Percentiles rank a stretch among this genome's conserved stretches.
Conservation (phyloP, 306 rosid genomes). For the Mimosa bimucronata region DNA sequence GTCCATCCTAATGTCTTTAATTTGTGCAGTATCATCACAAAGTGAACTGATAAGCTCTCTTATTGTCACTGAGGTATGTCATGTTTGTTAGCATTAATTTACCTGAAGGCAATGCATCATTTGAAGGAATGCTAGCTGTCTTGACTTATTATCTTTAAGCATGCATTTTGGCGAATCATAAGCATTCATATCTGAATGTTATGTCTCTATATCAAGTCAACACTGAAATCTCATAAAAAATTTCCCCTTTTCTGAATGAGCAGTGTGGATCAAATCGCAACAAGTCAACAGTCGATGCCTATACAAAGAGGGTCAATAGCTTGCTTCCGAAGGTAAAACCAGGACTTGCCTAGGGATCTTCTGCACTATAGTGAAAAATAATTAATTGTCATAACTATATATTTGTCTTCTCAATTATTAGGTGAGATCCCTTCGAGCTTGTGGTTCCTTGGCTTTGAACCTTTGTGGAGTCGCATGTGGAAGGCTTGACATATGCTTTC, state of each 20-base stretch:
- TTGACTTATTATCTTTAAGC: neutral
- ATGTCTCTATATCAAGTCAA: constrained; percentile 28
- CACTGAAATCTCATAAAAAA: constrained; percentile 32
- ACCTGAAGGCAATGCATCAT: constrained; percentile 8
- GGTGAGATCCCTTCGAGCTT: constrained; percentile 94
- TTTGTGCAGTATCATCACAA: constrained; percentile 79
- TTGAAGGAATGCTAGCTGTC: constrained; percentile 24
- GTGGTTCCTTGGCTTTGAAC: constrained; percentile 94
- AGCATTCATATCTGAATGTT: neutral
- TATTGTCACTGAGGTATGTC: constrained; percentile 89
- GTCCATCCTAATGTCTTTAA: constrained; percentile 40
- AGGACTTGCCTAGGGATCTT: constrained; percentile 25
- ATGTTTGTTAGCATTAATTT: constrained; percentile 28
- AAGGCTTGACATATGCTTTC: constrained; percentile 81
- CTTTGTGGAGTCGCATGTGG: constrained; percentile 98
- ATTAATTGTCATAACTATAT: constrained; percentile 24
- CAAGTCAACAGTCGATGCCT: constrained; percentile 64
- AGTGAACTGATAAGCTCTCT: constrained; percentile 75
- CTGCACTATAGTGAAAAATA: constrained; percentile 29
- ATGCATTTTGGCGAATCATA: too few relatives aligned
- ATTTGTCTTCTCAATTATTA: constrained; percentile 38
- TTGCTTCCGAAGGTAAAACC: constrained; percentile 80
- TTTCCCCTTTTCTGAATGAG: constrained; percentile 43
- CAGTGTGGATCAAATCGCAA: constrained; percentile 91
- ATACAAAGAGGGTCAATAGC: constrained; percentile 70